A percentile compares a stretch with the other conserved stretches of the same genome.
phyloP scores from a whole-genome alignment of 192 early-diverging fungal species.

The Chytriomyces confervae region DNA sequence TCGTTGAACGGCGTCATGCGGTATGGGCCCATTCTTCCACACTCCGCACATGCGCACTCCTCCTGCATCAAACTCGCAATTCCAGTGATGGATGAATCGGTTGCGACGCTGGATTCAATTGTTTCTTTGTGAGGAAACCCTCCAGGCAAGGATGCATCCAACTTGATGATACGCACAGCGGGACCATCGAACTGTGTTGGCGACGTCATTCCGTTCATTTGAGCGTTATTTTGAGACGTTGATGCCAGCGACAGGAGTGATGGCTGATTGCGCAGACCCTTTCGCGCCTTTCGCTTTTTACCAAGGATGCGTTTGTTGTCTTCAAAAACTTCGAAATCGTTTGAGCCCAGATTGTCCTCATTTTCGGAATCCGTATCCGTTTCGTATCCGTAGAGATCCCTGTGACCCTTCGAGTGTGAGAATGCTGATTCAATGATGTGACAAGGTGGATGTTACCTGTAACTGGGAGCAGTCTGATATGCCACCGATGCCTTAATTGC shows the following conservation, averaged over 20 bases:
- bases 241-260: neutral
- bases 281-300: neutral
- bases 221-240: neutral
- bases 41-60: conserved; percentile 15
- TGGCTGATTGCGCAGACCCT: conserved; percentile 13
- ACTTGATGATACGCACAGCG: conserved; percentile 30
- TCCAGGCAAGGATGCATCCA: conserved; percentile 34
- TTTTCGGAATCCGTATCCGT: conserved; percentile 18
- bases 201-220: neutral
- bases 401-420: too few species aligned
- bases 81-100: conserved; percentile 32
- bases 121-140: conserved; percentile 14
- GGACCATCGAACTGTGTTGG: conserved; percentile 5
- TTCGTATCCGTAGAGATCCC: conserved; percentile 37
- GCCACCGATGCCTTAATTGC: conserved; percentile 47
- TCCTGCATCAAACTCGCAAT: neutral
- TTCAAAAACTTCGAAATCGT: conserved; percentile 27
- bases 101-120: conserved; percentile 19
- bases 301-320: neutral
- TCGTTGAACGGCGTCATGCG: conserved; percentile 30
- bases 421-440: too few species aligned
- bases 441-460: neutral
- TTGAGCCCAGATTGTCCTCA: neutral
- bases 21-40: conserved; percentile 13
- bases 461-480: conserved; percentile 45